Base-by-base conservation (phyloP, 257 asterid species). In the Nicotiana sylvestris region DNA sequence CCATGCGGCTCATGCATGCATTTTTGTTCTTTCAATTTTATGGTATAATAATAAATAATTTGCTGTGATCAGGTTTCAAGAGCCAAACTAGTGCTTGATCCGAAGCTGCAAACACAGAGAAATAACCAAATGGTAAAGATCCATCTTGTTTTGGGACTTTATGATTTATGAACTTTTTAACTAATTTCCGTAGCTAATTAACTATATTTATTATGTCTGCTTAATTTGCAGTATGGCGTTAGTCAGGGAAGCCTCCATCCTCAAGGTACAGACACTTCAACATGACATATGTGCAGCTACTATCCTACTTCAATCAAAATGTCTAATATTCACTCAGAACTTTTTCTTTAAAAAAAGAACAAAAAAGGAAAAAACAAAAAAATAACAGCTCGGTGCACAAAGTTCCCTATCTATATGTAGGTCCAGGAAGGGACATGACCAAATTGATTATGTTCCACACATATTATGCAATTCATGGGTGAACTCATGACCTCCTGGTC, bases 211-310 rank as follows among this genome's bases (percentile, higher is more conserved):
- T 25, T 7, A 51, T 76, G 27, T 76, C 62, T 76, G 15, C 17
- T 53, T 53, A 53, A 53, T 76, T 76, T 76, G 80, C 80, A 76
- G 80, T 76, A 76, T 76, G 80, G 80, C 15, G 80, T 76, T 3
- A 76, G 80, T 76, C 64, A 76, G 46, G 80, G 80, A 53, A 76
- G 80, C 6, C 80, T 76, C 64, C 80, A 29, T 76, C 80, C 64
- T 51, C 80, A 51, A 76, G 80, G 80, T 76, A 76, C 29, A 27
- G 13, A 49, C 62, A 46, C 61, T 74, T 70, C 58, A 49, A 6
- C 39, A 46, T 49, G 15, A 13, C 25, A 25, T 5, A 43, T 21
- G 61, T 25, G 53, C 43, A 74, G 43, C 11, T 27, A 51, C 64
- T 43, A 43, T 43, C 51, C 51, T 43, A 43, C 51, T 43, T 43